Evolutionary conservation across 2,329 filamentous ascomycete species (phyloP), one percentile per base, ranked within the genome.

Genomic region (Cylindrodendrum hubeiense): DNA sequence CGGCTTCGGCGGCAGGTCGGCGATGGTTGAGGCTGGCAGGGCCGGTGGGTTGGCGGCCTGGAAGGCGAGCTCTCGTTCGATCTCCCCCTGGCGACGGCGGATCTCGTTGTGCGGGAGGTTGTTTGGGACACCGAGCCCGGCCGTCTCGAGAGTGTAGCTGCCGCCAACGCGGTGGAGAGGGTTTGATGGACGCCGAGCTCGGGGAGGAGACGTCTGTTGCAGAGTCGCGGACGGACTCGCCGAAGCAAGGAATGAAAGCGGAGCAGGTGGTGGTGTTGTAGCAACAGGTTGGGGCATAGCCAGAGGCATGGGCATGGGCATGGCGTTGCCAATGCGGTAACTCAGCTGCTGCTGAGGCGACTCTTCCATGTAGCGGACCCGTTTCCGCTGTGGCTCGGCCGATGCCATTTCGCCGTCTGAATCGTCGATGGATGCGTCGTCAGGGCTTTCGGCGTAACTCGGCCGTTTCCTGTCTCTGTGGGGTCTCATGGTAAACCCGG

Each of bases 1-100:
- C 3, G 67, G 53, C 67, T 79, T 80, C 1, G 73, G 72, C 0
- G 73, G 70, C 1, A 80, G 66, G 6, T 73, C 71, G 1, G 61
- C 55, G 8, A 80, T 62, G 7, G 55, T 55, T 21, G 75, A 71
- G 0, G 65, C 64, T 0, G 79, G 78, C 0, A 79, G 72, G 1
- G 73, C 64, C 0, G 80, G 76, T 4, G 76, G 75, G 6, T 72
- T 60, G 8, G 21, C 12, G 12, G 33, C 47, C 37, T 77, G 76
- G 19, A 49, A 37, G 5, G 51, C 22, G 1, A 78, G 60, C 56
- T 78, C 77, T 2, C 15, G 7, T 15, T 67, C 49, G 1, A 79
- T 64, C 7, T 63, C 68, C 6, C 7, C 22, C 13, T 71, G 33
- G 3, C 75, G 73, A 6, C 64, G 67, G 5, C 22, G 7, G n/a